phyloP scores from a whole-genome alignment of 345 rosid species.

The Brassica carinata region DNA sequence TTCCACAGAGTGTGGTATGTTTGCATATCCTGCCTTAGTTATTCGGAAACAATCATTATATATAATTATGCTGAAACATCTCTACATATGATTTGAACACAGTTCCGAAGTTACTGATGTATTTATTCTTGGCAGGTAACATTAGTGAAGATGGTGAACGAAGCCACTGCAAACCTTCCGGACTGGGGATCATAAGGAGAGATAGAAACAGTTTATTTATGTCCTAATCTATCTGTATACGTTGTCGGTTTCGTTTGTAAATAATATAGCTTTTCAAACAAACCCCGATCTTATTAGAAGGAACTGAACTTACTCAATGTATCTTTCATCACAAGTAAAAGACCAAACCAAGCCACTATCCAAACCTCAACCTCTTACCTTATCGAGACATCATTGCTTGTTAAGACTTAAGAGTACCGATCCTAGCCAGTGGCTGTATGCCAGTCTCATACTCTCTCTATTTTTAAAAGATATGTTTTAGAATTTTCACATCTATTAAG shows the following conservation, averaged over 20 bases:
- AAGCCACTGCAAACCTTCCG: background rate
- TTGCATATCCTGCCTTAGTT: background rate
- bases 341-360: background rate
- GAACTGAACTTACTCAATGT: background rate
- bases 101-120: background rate
- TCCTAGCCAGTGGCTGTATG: background rate
- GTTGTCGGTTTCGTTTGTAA: background rate
- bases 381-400: no score
- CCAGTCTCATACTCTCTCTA: background rate
- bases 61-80: background rate
- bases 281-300: background rate
- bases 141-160: background rate
- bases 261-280: background rate
- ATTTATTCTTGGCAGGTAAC: background rate
- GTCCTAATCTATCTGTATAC: background rate
- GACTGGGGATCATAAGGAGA: background rate
- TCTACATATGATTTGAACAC: background rate
- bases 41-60: background rate
- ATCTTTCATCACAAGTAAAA: background rate
- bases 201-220: background rate
- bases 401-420: no score
- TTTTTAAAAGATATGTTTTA: no score
- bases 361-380: background rate
- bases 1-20: constrained; percentile 2
- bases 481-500: no score